Evolutionary conservation across 1,284 basidiomycete species (phyloP), one percentile per base, ranked within the genome.

Genomic region (Sporisorium iseilematis-ciliati): DNA sequence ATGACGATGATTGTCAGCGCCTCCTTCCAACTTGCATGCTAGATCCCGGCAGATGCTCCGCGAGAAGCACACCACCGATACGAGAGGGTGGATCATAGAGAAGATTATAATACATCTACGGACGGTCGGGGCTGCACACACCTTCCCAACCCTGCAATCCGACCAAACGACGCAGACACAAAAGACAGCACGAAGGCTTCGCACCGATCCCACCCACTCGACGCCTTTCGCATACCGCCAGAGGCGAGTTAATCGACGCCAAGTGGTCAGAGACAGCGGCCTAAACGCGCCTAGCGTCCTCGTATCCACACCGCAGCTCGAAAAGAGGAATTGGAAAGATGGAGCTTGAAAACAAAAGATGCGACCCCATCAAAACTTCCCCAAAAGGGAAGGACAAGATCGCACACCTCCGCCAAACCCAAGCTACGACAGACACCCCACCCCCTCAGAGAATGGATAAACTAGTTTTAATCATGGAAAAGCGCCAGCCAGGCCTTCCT

Each of bases 381-480:
- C 52, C 4, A 50, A 48, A 43, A n/a, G n/a, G 58, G 43, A 40
- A 21, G 26, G 51, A 57, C 48, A 26, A 26, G 33, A 25, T n/a
- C 4, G 21, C 51, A 21, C 2, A n/a, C 50, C 21, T 41, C 54
- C 58, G 68, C 51, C 25, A 51, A 53, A 43, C 33, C 58, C 55
- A 61, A 58, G 38, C 63, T 66, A 51, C 73, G 73, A 51, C 68
- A 70, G 53, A 61, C 61, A 64, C 61, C 64, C 73, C 58, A 71
- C 74, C 66, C 65, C 74, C 68, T 76, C 74, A 72, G 74, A 76
- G 74, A 76, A 76, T 76, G 74, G 74, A 76, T 76, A 69, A 76
- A 76, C 74, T 76, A 72, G 74, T 72, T 76, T 72, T 76, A 76
- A 76, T 76, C 74, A 76, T 73, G 57, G 29, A 49, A 53, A 57